Percentiles rank a stretch among this genome's conserved stretches.
These are phyloP conservation scores for Leishmania aethiopica DNA, from an alignment of 208 protist species.

Conservation along the genomic window DNA sequence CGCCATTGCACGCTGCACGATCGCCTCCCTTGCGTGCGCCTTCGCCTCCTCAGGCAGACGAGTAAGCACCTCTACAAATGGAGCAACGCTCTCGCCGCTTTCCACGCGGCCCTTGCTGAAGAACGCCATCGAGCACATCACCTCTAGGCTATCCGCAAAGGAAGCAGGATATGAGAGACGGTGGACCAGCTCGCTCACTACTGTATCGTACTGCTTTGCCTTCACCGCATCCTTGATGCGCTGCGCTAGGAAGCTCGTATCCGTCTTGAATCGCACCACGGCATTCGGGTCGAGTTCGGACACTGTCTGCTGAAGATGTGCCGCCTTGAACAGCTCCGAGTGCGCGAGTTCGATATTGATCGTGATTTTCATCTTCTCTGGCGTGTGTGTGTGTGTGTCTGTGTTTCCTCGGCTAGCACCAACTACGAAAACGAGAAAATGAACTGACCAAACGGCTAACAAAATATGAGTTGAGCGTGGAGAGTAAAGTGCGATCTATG, in stretches of 20 bases:
- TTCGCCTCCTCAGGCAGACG: slow-evolving; percentile 52
- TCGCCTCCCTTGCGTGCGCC: slow-evolving; percentile 52
- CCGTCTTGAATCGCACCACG: slow-evolving; percentile 56
- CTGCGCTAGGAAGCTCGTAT: slow-evolving; percentile 55
- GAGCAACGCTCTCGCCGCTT: slow-evolving; percentile 53
- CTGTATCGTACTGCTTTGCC: slow-evolving; percentile 50
- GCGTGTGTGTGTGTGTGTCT: not conserved
- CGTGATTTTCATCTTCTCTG: slow-evolving; percentile 68
- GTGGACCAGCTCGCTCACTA: slow-evolving; percentile 60
- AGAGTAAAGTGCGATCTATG: not conserved
- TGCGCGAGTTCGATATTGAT: slow-evolving; percentile 79
- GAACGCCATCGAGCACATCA: slow-evolving; percentile 62
- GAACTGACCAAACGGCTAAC: not conserved
- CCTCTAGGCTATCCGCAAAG: slow-evolving; percentile 61
- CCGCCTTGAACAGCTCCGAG: slow-evolving; percentile 53
- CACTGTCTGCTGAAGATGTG: slow-evolving; percentile 54
- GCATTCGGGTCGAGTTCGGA: slow-evolving; percentile 39
- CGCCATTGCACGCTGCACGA: slow-evolving; percentile 72
- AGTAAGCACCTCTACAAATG: slow-evolving; percentile 63
- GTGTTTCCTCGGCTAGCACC: slow-evolving; percentile 1
- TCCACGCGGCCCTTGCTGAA: slow-evolving; percentile 74
- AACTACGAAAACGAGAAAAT: slow-evolving; percentile 15
- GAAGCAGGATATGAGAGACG: slow-evolving; percentile 52
- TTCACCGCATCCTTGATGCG: slow-evolving; percentile 63
- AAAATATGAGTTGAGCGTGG: not conserved